Evolutionary conservation across 2,329 filamentous ascomycete species (phyloP).

Genomic region (Paraphaeosphaeria minitans): DNA sequence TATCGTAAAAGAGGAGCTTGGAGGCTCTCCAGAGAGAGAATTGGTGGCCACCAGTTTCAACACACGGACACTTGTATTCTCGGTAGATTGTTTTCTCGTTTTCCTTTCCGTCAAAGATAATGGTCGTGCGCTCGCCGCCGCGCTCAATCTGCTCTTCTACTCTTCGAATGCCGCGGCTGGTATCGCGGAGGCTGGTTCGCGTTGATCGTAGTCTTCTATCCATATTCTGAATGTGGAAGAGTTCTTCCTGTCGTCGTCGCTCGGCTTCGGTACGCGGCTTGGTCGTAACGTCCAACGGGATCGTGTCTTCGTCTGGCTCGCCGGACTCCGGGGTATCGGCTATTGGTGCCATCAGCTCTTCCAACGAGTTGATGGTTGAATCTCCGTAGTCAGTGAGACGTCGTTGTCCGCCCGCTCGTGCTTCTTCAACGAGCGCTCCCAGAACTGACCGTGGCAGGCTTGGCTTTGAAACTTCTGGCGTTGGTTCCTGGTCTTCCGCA

Average conservation of each 20-base stretch:
- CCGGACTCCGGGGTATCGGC: constrained; percentile 17
- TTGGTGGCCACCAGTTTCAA: constrained; percentile 14
- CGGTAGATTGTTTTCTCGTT: constrained; percentile 18
- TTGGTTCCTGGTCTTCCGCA: constrained; percentile 7
- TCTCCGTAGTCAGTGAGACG: constrained; percentile 48
- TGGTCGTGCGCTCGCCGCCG: constrained; percentile 20
- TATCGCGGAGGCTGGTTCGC: constrained; percentile 51
- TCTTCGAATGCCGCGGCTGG: constrained; percentile 49
- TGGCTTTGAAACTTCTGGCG: constrained; percentile 22
- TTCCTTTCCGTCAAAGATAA: constrained; percentile 1
- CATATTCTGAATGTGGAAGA: constrained; percentile 49
- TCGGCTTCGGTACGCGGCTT: constrained; percentile 47
- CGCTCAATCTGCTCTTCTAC: constrained; percentile 50
- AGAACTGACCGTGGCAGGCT: constrained; percentile 44
- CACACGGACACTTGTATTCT: constrained; percentile 27
- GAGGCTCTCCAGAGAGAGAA: constrained; percentile 29
- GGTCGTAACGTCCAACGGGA: constrained; percentile 35
- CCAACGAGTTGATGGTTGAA: constrained; percentile 54
- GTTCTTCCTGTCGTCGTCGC: constrained; percentile 49
- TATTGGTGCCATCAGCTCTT: constrained; percentile 48
- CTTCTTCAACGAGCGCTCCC: constrained; percentile 49
- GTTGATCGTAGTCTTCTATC: constrained; percentile 48
- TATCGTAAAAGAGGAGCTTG: constrained; percentile 36
- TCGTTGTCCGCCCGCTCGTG: constrained; percentile 29
- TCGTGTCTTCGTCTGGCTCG: constrained; percentile 41